Evolutionary conservation across 257 asterid genomes (phyloP), one percentile per base, ranked within the genome.

Genomic region (Solanum medicagineum): DNA sequence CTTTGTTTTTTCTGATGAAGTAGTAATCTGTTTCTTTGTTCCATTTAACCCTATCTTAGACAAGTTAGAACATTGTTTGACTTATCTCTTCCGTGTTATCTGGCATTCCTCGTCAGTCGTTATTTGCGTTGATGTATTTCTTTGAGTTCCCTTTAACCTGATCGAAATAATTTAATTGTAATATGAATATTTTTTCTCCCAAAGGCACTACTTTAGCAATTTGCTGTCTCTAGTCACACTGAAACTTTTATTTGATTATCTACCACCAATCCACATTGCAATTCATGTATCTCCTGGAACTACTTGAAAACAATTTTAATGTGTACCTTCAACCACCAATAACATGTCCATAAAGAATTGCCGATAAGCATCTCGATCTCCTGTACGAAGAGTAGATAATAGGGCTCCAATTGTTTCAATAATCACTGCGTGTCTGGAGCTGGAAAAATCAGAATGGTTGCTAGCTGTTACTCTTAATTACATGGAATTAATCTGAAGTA

Each of bases 341-440:
- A 93, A 92, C 13, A 86, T 88, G 88, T 96, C 99, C 91, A 94
- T 87, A 62, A 94, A 94, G 83, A 96, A 96, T 65, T 85, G 94
- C 26, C 99, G 92, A 88, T 91, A 96, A 7, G 94, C 94, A 89
- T 92, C 98, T 85, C 95, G 93, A 87, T 96, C 99, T 84, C 97
- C 95, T 10, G 92, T 85, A 53, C 98, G 98, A 80, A 96, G 94
- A 90, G 94, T 87, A 22, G 97, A 92, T 69, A 96, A 88, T 81
- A 95, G 92, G 81, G 97, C 89, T 62, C 95, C 95, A 79, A 96
- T 85, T 79, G 95, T 91, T 90, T 94, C 98, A 55, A 94, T 86
- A 86, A 95, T 87, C 85, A 85, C 92, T 60, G 93, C 97, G 66
- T 91, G 95, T 44, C 93, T 92, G 54, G 92, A 85, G 56, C 99